Evolutionary conservation across 768 basidiomycete genomes (phyloP).

Genomic region (Lentinula edodes): DNA sequence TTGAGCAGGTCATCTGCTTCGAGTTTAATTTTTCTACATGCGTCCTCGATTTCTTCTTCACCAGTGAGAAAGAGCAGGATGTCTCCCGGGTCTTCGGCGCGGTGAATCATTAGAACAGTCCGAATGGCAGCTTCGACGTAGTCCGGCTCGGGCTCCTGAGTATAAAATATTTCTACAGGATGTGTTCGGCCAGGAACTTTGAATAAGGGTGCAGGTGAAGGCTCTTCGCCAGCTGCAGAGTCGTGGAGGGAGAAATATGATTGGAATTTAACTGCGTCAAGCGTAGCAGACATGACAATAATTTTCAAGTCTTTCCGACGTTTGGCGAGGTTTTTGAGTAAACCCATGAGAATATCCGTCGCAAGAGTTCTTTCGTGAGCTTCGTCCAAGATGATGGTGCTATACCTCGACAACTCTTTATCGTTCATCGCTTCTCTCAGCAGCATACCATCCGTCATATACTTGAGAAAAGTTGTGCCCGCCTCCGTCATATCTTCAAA

Average conservation of each 20-base stretch:
- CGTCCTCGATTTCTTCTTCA: slow-evolving; percentile 97
- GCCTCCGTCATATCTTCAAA: slow-evolving; percentile 95
- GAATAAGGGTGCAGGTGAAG: slow-evolving; percentile 61
- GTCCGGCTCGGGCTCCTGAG: slow-evolving; percentile 88
- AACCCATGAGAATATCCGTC: slow-evolving; percentile 97
- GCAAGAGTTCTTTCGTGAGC: slow-evolving; percentile 97
- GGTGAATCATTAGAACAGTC: slow-evolving; percentile 95
- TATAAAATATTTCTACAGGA: slow-evolving; percentile 94
- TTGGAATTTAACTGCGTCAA: slow-evolving; percentile 95
- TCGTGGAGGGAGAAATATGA: slow-evolving; percentile 72
- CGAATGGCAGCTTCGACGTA: slow-evolving; percentile 97
- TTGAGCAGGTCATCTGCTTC: slow-evolving; percentile 83
- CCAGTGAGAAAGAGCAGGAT: slow-evolving; percentile 94
- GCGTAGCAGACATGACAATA: slow-evolving; percentile 97
- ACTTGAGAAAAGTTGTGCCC: slow-evolving; percentile 92
- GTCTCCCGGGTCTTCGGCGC: slow-evolving; percentile 91
- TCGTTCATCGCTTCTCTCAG: slow-evolving; percentile 99
- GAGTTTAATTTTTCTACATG: slow-evolving; percentile 86
- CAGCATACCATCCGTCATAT: slow-evolving; percentile 99
- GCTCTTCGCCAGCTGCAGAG: slow-evolving; percentile 22
- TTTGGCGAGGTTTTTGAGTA: slow-evolving; percentile 81
- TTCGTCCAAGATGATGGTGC: slow-evolving; percentile 97
- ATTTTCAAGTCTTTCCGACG: slow-evolving; percentile 88
- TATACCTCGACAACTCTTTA: slow-evolving; percentile 81
- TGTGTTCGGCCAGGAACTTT: slow-evolving; percentile 92